phyloP scores from a whole-genome alignment of 1,139 yeast genomes.

The Waltiozyma sp. region DNA sequence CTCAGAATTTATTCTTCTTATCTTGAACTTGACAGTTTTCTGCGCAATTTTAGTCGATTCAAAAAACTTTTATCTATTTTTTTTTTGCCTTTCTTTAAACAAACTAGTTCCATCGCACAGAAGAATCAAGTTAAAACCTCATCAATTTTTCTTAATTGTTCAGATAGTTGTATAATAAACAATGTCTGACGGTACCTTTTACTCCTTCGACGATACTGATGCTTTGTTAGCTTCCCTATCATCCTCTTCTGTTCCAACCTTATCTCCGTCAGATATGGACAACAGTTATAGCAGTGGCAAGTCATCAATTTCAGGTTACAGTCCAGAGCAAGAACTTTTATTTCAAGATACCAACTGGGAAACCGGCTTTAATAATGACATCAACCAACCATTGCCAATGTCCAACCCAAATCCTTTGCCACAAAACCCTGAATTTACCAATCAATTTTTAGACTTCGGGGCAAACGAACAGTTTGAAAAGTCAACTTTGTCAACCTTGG shows the following conservation, averaged over 20 bases:
- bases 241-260: slow-evolving; percentile 12
- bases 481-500: background rate
- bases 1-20: no score
- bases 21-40: no score
- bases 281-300: background rate
- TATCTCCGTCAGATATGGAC: slow-evolving; percentile 15
- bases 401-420: background rate
- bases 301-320: background rate
- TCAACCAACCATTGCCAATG: background rate
- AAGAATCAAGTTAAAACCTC: background rate
- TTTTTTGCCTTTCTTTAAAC: no score
- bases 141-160: no score
- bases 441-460: background rate
- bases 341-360: background rate
- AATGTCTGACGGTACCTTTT: slow-evolving; percentile 1
- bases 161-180: no score
- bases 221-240: slow-evolving; percentile 18
- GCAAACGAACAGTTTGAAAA: background rate
- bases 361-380: background rate
- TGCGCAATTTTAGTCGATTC: no score
- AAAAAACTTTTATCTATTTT: no score
- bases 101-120: no score
- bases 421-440: background rate
- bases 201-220: slow-evolving; percentile 18
- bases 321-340: background rate